Percentiles rank a stretch among this genome's conserved stretches.
phyloP scores from a whole-genome alignment of 208 protist species.

The Novymonas esmeraldas region DNA sequence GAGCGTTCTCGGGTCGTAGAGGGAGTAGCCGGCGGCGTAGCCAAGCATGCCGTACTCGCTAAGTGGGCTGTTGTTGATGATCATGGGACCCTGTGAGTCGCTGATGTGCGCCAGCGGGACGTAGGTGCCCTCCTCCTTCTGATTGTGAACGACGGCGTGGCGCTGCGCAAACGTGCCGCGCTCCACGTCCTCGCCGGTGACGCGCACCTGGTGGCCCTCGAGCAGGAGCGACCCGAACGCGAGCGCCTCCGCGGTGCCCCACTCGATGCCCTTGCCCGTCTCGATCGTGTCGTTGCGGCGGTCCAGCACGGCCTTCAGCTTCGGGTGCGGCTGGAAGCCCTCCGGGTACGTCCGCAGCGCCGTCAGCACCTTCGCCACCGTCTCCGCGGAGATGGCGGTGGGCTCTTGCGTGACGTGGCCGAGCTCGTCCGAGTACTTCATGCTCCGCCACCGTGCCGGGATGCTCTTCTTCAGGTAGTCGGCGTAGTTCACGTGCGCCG shows the following conservation, averaged over 20 bases:
- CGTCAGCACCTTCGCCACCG: constrained; percentile 55
- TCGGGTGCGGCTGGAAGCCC: constrained; percentile 84
- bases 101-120: constrained; percentile 79
- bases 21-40: constrained; percentile 96
- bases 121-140: constrained; percentile 78
- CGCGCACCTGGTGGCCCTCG: constrained; percentile 95
- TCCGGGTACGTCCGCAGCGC: constrained; percentile 74
- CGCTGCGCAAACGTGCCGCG: constrained; percentile 98
- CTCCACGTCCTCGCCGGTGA: constrained; percentile 96
- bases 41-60: constrained; percentile 98
- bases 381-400: constrained; percentile 71
- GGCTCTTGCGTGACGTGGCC: constrained; percentile 56
- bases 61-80: constrained; percentile 94
- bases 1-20: constrained; percentile 95
- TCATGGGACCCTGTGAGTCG: constrained; percentile 78
- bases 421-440: constrained; percentile 84
- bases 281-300: constrained; percentile 77
- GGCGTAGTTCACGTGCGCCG: constrained; percentile 78
- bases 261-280: constrained; percentile 87
- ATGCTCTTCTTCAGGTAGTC: constrained; percentile 82
- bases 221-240: constrained; percentile 95
- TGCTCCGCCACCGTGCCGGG: constrained; percentile 61
- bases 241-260: constrained; percentile 95
- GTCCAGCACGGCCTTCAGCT: constrained; percentile 82
- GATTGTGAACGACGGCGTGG: constrained; percentile 96